These are phyloP conservation scores for Ogataea kodamae DNA, from an alignment of 805 yeast genomes.

Conservation along the genomic window DNA sequence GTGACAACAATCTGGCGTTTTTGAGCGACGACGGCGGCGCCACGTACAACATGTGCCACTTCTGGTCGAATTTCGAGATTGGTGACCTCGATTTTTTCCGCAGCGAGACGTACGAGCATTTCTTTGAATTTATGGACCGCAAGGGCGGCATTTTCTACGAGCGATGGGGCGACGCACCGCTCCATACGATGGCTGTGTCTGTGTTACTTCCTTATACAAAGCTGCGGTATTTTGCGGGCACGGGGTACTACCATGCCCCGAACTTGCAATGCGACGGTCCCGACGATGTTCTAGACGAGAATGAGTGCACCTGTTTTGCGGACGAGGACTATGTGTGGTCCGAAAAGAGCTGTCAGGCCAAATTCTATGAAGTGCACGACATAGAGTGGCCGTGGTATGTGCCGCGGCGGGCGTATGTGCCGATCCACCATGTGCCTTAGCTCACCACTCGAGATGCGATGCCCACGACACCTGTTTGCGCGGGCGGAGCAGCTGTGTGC, in stretches of 20 bases:
- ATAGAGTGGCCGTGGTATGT: constrained; percentile 29
- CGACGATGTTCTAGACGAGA: constrained; percentile 39
- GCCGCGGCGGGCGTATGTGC: constrained; percentile 23
- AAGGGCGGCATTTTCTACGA: constrained; percentile 67
- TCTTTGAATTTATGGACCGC: constrained; percentile 54
- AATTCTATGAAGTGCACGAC: constrained; percentile 37
- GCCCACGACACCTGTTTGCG: constrained; percentile 33
- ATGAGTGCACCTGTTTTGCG: constrained; percentile 51
- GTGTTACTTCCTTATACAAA: constrained; percentile 27
- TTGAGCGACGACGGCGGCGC: constrained; percentile 44
- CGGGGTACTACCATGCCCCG: constrained; percentile 55
- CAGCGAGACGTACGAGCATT: constrained; percentile 48
- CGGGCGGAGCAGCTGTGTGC: constrained; percentile 6
- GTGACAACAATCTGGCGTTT: constrained; percentile 45
- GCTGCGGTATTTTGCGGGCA: constrained; percentile 41
- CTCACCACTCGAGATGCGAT: constrained; percentile 29
- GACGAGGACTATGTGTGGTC: constrained; percentile 49
- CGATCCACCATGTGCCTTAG: constrained; percentile 23
- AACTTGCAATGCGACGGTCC: constrained; percentile 60
- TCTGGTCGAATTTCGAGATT: constrained; percentile 64
- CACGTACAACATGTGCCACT: constrained; percentile 54
- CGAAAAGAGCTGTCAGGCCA: constrained; percentile 46
- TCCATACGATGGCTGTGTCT: constrained; percentile 33
- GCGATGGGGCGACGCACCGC: constrained; percentile 53
- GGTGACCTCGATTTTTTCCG: constrained; percentile 60